Evolutionary conservation across 495 filamentous ascomycete genomes (phyloP), one percentile per base, ranked within the genome.

Genomic region (Glutinoglossum americanum): DNA sequence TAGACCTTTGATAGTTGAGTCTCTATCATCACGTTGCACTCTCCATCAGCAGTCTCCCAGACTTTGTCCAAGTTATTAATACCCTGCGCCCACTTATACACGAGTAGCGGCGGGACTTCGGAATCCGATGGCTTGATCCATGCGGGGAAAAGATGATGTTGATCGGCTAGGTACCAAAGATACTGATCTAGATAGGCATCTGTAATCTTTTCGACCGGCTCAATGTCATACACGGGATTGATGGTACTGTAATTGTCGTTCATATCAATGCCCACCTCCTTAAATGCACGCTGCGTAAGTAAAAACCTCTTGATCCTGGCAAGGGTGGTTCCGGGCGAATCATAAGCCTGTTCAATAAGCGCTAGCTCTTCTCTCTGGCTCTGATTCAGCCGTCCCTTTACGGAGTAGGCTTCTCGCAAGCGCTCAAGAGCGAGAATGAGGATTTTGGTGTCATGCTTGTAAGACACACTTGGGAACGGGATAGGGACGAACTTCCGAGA

Each of bases 41-140:
- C 89, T 51, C 92, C 93, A 66, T 99, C 85, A 1, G 84, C 75
- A 30, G 84, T 89, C 64, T 94, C 88, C 93, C 93, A 99, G 35
- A 99, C 93, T 62, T 87, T 87, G 65, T 85, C 82, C n/a, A 99
- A 74, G 64, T 99, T 99, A 75, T 99, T 99, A 73, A 99, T 97
- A 55, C 92, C 93, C 70, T 99, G 93, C 19, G 90, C 89, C 93
- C 93, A 99, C 66, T 99, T 99, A 75, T 97, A 99, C 0, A 87
- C 87, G 37, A 99, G 75, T 30, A 99, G 70, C 10, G 93, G 93
- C n/a, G 93, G 92, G 0, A 99, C 93, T 69, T 99, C 93, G 0
- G 93, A 96, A 67, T 99, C 93, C 1, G 90, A 96, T 8, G 93
- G 93, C 71, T 99, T 99, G 72, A 99, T 95, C 93, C 93, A 99